Conservation (phyloP, 2,329 filamentous ascomycete genomes). For the Eurotiales sp. region DNA sequence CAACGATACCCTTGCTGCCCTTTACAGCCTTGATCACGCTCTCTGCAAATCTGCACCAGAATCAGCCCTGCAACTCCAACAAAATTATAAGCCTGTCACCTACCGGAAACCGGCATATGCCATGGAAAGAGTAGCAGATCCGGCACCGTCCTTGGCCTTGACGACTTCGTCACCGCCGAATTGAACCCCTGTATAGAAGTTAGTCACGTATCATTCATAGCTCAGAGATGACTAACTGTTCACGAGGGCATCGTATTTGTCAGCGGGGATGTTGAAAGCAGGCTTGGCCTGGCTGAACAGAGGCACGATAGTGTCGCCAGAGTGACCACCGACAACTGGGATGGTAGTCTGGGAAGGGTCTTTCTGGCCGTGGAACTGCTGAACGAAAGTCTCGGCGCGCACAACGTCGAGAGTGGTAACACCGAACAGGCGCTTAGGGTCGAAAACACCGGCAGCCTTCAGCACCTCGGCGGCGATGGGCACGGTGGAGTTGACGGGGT, state of each 20-base stretch:
- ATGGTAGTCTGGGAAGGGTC: conserved; percentile 79
- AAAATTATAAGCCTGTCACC: conserved; percentile 24
- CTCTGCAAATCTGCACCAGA: conserved; percentile 71
- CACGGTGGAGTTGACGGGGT: conserved; percentile 98
- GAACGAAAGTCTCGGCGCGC: conserved; percentile 94
- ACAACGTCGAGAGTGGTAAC: conserved; percentile 98
- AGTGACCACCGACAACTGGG: conserved; percentile 94
- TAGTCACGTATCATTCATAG: neutral
- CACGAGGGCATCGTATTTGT: conserved; percentile 86
- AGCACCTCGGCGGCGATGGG: conserved; percentile 96
- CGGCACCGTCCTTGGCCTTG: conserved; percentile 87
- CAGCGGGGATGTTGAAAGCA: conserved; percentile 71
- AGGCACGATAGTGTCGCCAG: conserved; percentile 95
- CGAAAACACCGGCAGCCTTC: conserved; percentile 88
- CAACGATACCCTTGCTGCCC: conserved; percentile 88
- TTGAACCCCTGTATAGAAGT: conserved; percentile 62
- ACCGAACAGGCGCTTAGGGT: conserved; percentile 93
- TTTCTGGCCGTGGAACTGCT: conserved; percentile 75
- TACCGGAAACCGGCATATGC: conserved; percentile 92
- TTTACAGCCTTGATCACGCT: conserved; percentile 83
- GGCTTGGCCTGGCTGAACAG: conserved; percentile 91
- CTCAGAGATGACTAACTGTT: conserved; percentile 58
- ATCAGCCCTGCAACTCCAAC: conserved; percentile 16
- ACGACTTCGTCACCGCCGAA: conserved; percentile 98
- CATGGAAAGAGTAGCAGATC: conserved; percentile 90